These are phyloP conservation scores for Diaporthe batatas DNA, from an alignment of 2,329 filamentous ascomycete genomes.

Conservation along the genomic window DNA sequence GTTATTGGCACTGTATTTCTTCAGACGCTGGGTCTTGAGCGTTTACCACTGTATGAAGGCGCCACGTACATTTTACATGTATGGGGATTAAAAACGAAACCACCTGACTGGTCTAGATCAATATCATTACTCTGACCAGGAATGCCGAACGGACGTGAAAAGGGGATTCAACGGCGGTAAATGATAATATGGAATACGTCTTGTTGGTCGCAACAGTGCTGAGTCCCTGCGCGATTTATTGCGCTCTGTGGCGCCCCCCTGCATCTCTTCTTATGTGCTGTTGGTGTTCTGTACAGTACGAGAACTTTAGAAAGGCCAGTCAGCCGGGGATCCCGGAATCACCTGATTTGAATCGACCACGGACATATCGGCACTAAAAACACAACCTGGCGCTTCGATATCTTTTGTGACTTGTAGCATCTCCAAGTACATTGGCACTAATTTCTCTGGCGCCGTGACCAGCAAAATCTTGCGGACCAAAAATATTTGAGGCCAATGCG, in stretches of 20 bases:
- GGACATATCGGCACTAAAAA: not conserved
- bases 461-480: not conserved
- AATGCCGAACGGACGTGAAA: too few relatives aligned
- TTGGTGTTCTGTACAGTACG: constrained; percentile 7
- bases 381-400: not conserved
- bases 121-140: not conserved
- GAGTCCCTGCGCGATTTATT: constrained; percentile 9
- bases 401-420: not conserved
- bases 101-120: not conserved
- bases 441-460: not conserved
- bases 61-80: too few relatives aligned
- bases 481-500: not conserved
- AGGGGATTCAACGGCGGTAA: not conserved
- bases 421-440: not conserved
- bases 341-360: constrained; percentile 15
- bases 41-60: too few relatives aligned
- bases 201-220: not conserved
- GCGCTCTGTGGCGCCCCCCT: not conserved
- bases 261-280: not conserved
- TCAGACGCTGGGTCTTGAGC: too few relatives aligned
- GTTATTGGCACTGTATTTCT: too few relatives aligned
- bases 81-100: too few relatives aligned
- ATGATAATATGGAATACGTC: not conserved
- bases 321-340: constrained; percentile 19
- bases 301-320: not conserved